A percentile compares a stretch with the other conserved stretches of the same genome.
These are phyloP conservation scores for Clonostachys byssicola DNA, from an alignment of 2,329 filamentous ascomycete species.

Conservation along the genomic window DNA sequence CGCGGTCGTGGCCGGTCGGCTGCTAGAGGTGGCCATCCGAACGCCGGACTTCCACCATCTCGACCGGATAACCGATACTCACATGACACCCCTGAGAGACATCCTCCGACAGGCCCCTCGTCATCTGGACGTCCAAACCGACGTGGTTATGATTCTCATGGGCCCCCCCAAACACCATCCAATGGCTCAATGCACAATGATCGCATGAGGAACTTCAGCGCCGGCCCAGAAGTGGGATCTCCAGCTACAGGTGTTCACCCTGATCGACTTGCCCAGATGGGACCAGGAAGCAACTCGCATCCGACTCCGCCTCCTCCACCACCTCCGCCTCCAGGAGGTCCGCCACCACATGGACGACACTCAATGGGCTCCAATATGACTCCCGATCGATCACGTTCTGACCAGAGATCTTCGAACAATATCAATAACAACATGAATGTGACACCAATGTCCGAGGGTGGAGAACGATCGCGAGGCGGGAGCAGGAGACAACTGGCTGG, in stretches of 20 bases:
- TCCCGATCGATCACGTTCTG: conserved; percentile 17
- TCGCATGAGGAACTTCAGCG: conserved; percentile 31
- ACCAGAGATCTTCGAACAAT: neutral
- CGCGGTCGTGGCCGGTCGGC: conserved; percentile 42
- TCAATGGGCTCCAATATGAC: conserved; percentile 20
- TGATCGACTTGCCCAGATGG: conserved; percentile 44
- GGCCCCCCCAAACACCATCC: conserved; percentile 19
- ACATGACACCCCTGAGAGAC: conserved; percentile 13
- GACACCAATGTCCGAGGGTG: conserved; percentile 17
- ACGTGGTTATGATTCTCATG: conserved; percentile 30
- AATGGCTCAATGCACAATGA: conserved; percentile 29
- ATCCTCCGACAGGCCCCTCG: conserved; percentile 2
- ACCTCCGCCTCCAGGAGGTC: conserved; percentile 22
- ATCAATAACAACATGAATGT: neutral
- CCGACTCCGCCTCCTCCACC: conserved; percentile 6
- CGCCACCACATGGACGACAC: conserved; percentile 18
- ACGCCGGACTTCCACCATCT: conserved; percentile 22
- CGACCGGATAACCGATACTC: conserved; percentile 38
- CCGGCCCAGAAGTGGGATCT: conserved; percentile 13
- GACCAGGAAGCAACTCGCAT: conserved; percentile 9
- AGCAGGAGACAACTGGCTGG: conserved; percentile 51
- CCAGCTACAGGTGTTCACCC: conserved; percentile 37
- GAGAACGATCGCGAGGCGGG: conserved; percentile 26
- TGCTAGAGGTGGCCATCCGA: conserved; percentile 20
- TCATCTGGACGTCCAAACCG: neutral